phyloP scores from a whole-genome alignment of 805 yeast species.

The Zygoascus tannicola region DNA sequence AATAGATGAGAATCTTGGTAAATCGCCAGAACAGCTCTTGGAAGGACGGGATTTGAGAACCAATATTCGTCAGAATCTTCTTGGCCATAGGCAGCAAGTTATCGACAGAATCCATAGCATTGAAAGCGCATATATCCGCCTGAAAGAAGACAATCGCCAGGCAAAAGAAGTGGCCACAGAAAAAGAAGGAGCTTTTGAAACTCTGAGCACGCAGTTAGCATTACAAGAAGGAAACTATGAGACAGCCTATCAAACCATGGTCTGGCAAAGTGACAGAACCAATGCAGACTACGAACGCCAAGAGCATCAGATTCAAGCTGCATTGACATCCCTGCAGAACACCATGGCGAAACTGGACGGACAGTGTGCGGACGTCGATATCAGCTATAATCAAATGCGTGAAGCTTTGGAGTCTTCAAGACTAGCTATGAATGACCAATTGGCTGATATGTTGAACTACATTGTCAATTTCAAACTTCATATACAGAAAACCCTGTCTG shows the following conservation, averaged over 20 bases:
- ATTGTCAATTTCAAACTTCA: conserved; percentile 57
- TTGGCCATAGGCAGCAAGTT: conserved; percentile 39
- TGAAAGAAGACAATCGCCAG: conserved; percentile 52
- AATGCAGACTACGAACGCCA: conserved; percentile 58
- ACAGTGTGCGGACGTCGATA: conserved; percentile 41
- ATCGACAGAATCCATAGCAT: conserved; percentile 37
- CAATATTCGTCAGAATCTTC: conserved; percentile 30
- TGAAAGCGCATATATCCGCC: conserved; percentile 48
- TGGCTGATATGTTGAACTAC: conserved; percentile 49
- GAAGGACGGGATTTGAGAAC: conserved; percentile 32
- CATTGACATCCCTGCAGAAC: conserved; percentile 41
- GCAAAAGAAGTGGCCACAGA: conserved; percentile 47
- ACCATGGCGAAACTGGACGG: conserved; percentile 42
- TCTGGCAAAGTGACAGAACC: conserved; percentile 42
- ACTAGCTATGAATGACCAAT: conserved; percentile 41
- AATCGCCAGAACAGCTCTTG: conserved; percentile 35
- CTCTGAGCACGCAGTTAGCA: conserved; percentile 46
- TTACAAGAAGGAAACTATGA: conserved; percentile 46
- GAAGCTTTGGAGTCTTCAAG: conserved; percentile 39
- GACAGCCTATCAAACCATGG: conserved; percentile 45
- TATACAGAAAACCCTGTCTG: conserved; percentile 56
- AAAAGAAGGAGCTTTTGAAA: conserved; percentile 47
- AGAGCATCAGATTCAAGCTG: conserved; percentile 46
- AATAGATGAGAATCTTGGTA: conserved; percentile 38
- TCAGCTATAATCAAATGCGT: conserved; percentile 43